Base-by-base conservation (phyloP, 192 early-diverging fungal species). In the Nowakowskiella sp. region DNA sequence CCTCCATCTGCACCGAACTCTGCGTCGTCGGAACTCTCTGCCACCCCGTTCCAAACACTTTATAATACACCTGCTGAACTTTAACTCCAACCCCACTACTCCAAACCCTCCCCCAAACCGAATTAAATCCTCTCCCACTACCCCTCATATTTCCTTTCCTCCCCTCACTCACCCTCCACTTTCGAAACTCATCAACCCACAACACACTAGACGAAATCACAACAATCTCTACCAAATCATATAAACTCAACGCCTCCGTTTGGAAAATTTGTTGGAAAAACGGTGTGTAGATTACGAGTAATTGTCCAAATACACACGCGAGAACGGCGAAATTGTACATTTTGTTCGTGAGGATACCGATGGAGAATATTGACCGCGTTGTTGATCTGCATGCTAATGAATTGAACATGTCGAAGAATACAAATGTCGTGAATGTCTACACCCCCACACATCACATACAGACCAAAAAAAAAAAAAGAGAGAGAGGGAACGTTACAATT, bases 371-470 rank as follows among this genome's bases (percentile, higher is more conserved):
- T 0, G 91, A 91, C 53, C 87, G 83, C 39, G 81, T 80, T 16
- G 76, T 76, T 5, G 92, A 94, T 23, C 94, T 83, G 69, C 94
- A 97, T 7, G 89, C 74, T 34, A 94, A 66, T 6, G 90, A 85
- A 64, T 97, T 97, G 72, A 90, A 95, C 81, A 95, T 87, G 60
- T 94, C 92, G 66, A 91, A 95, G 50, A 93, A 82, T 28, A 97
- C 92, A 76, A 97, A 92, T 27, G 85, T 86, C 3, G 94, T 95
- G 59, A 97, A 97, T 0, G 94, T 94, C 88, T 90, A 74, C 10
- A 57, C 34, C 33, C 42, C 50, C 3, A 62, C 28, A 26, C 21
- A 21, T 0, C 44, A 23, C 36, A 39, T 9, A 25, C 42, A 25
- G 34, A 24, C 22, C 13, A 13, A 19, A 13, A 13, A 39, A 39